These are phyloP conservation scores for Metschnikowia gelsemii DNA, from an alignment of 805 yeast genomes.

Conservation along the genomic window DNA sequence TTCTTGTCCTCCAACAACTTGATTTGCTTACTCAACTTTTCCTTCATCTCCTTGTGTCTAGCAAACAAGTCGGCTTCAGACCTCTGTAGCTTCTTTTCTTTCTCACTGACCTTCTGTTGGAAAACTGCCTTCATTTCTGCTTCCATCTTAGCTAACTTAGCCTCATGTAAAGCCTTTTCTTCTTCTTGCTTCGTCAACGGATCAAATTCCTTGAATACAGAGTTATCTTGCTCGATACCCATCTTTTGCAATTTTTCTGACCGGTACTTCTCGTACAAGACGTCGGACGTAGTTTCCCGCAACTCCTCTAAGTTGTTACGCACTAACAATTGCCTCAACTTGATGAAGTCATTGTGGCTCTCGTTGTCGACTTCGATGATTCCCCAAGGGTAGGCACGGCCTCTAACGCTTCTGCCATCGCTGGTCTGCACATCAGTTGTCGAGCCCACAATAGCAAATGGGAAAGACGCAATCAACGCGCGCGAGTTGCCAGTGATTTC, in stretches of 20 bases:
- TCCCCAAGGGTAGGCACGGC: slow-evolving; percentile 97
- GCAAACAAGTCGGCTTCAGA: slow-evolving; percentile 95
- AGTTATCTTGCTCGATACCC: slow-evolving; percentile 90
- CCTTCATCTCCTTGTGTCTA: slow-evolving; percentile 96
- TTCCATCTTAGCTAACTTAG: slow-evolving; percentile 90
- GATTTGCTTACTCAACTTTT: slow-evolving; percentile 83
- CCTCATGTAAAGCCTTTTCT: slow-evolving; percentile 89
- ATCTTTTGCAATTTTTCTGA: slow-evolving; percentile 71
- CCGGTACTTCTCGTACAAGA: slow-evolving; percentile 85
- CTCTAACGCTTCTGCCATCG: slow-evolving; percentile 83
- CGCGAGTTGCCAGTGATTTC: slow-evolving; percentile 68
- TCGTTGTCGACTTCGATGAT: slow-evolving; percentile 92
- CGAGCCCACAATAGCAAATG: slow-evolving; percentile 95
- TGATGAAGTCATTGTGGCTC: slow-evolving; percentile 87
- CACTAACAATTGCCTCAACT: slow-evolving; percentile 81
- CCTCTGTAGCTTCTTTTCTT: slow-evolving; percentile 94
- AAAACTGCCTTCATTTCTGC: slow-evolving; percentile 94
- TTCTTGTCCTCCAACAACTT: slow-evolving; percentile 90
- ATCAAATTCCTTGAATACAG: slow-evolving; percentile 93
- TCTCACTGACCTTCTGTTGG: slow-evolving; percentile 93
- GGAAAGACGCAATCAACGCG: slow-evolving; percentile 68
- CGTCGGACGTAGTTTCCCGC: slow-evolving; percentile 76
- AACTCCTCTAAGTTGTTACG: slow-evolving; percentile 89
- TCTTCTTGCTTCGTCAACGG: slow-evolving; percentile 91
- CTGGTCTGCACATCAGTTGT: slow-evolving; percentile 63